Evolutionary conservation across 73 alveolate species (phyloP).

Genomic region (Blepharisma japonicum): DNA sequence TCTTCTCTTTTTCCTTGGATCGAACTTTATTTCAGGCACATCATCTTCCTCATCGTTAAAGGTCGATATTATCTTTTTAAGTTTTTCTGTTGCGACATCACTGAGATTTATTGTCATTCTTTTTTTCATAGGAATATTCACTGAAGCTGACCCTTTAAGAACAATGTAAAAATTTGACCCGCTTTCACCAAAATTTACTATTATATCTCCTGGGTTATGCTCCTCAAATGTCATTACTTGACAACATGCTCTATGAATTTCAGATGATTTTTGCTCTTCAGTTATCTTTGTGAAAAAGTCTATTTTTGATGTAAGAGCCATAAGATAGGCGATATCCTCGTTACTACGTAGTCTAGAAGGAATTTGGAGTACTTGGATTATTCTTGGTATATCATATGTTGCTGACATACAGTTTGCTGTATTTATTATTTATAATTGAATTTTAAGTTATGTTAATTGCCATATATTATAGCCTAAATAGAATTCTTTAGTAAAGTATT

Average conservation of each 20-base stretch:
- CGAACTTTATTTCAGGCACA: too few species aligned
- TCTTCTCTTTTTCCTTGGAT: too few species aligned
- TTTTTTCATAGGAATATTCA: neutral
- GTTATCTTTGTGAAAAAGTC: slow-evolving; percentile 16
- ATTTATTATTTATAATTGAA: too few species aligned
- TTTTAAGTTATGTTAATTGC: too few species aligned
- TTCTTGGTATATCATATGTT: too few species aligned
- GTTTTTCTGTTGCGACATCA: neutral
- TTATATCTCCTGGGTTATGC: neutral
- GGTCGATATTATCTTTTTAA: neutral
- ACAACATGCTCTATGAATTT: slow-evolving; percentile 19
- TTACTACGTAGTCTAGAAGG: too few species aligned
- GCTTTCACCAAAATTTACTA: slow-evolving; percentile 18
- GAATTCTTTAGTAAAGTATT: too few species aligned
- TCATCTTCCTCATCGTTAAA: too few species aligned
- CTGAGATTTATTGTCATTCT: neutral
- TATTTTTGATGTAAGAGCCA: neutral
- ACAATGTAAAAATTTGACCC: neutral
- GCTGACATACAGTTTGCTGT: too few species aligned
- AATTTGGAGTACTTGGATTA: too few species aligned
- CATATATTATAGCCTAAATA: too few species aligned
- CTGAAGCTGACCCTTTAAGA: slow-evolving; percentile 4
- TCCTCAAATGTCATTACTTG: neutral
- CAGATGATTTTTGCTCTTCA: neutral
- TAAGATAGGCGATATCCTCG: neutral